Evolutionary conservation across 768 basidiomycete genomes (phyloP).

Genomic region (Boletus bicolor): DNA sequence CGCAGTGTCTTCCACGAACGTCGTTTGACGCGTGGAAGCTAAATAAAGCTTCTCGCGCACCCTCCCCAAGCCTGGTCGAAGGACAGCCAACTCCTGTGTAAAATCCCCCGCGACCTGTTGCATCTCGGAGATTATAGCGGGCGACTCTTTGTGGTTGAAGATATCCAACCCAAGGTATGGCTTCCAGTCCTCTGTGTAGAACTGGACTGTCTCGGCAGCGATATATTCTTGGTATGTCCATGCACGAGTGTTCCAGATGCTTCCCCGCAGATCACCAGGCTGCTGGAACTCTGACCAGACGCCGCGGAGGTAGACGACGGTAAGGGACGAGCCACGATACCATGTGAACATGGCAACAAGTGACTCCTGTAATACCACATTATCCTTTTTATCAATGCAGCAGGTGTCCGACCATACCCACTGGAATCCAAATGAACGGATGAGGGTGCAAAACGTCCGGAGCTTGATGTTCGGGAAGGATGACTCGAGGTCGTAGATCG

Average conservation of each 20-base stretch:
- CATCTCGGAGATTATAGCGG: slow-evolving; percentile 1
- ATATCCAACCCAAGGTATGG: neutral
- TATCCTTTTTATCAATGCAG: neutral
- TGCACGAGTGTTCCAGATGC: neutral
- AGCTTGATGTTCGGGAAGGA: neutral
- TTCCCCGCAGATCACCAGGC: too few relatives aligned
- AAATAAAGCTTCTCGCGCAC: slow-evolving; percentile 5
- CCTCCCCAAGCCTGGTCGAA: neutral
- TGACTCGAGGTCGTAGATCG: neutral
- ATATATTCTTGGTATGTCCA: slow-evolving; percentile 10
- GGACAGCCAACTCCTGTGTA: neutral
- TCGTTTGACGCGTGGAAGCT: slow-evolving; percentile 14
- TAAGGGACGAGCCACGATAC: slow-evolving; percentile 1
- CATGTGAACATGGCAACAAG: slow-evolving; percentile 14
- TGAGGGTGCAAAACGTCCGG: neutral
- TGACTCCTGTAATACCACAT: slow-evolving; percentile 8
- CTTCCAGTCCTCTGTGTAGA: slow-evolving; percentile 13
- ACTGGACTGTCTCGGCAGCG: slow-evolving; percentile 6
- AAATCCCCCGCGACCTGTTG: neutral
- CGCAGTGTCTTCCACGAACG: slow-evolving; percentile 11
- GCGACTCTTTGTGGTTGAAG: slow-evolving; percentile 6
- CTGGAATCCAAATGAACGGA: neutral
- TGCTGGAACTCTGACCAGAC: too few relatives aligned
- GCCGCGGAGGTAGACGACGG: too few relatives aligned
- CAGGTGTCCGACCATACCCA: slow-evolving; percentile 3